These are phyloP conservation scores for Cytospora leucostoma DNA, from an alignment of 2,329 filamentous ascomycete genomes.

Conservation along the genomic window DNA sequence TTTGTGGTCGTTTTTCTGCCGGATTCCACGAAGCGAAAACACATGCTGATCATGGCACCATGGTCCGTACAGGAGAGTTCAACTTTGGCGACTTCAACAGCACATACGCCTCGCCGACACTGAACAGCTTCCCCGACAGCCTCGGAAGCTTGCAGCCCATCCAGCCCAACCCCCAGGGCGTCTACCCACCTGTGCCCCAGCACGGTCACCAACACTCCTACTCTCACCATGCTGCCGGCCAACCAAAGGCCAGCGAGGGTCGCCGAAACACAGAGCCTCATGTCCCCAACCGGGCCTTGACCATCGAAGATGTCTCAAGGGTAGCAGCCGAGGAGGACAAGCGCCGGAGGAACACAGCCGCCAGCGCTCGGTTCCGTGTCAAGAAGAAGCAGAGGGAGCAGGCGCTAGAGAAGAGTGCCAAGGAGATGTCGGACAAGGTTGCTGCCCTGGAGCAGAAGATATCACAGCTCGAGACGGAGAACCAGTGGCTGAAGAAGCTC, in stretches of 20 bases:
- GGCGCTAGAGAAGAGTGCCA: conserved; percentile 76
- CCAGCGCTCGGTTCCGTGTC: conserved; percentile 83
- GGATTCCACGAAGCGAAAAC: conserved; percentile 12
- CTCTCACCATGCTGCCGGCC: conserved; percentile 32
- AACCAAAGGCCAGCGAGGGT: conserved; percentile 44
- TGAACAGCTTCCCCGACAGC: conserved; percentile 48
- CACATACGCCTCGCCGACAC: conserved; percentile 52
- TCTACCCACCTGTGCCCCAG: conserved; percentile 43
- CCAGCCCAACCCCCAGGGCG: conserved; percentile 52
- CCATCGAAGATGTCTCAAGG: conserved; percentile 71
- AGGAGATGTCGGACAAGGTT: conserved; percentile 82
- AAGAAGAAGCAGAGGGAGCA: conserved; percentile 97
- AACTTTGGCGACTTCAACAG: conserved; percentile 57
- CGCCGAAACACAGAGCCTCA: conserved; percentile 46
- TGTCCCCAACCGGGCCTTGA: conserved; percentile 48
- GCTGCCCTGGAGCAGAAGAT: conserved; percentile 71
- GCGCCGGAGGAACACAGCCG: conserved; percentile 83
- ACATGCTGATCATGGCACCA: conserved; percentile 47
- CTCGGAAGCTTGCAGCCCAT: conserved; percentile 50
- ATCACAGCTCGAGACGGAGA: conserved; percentile 77
- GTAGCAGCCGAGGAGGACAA: conserved; percentile 85
- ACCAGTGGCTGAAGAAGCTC: conserved; percentile 78
- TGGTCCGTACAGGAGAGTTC: conserved; percentile 57
- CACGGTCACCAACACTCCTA: conserved; percentile 36
- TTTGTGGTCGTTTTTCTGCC: neutral